Percentiles rank a stretch among this genome's conserved stretches.
Conservation (phyloP, 116 monocot genomes). For the Dioscorea cayenensis region DNA sequence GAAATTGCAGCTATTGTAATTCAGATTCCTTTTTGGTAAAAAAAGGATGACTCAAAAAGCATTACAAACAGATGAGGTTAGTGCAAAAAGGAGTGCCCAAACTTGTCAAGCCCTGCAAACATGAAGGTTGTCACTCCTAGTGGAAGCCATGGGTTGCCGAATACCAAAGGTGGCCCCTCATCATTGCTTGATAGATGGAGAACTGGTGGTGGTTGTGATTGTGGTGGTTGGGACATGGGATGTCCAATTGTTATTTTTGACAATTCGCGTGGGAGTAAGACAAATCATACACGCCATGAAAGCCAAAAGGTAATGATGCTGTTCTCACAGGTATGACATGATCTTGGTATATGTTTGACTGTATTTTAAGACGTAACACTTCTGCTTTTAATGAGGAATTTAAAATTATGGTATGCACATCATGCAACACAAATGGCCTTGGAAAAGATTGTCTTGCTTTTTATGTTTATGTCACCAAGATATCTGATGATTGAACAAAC, state of each 20-base stretch:
- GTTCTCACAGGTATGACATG: constrained; percentile 54
- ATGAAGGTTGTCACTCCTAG: constrained; percentile 64
- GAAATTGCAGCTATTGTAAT: constrained; percentile 71
- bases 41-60: constrained; percentile 31
- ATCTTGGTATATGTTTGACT: too few species aligned
- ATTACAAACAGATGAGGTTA: constrained; percentile 9
- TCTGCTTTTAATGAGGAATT: too few species aligned
- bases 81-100: constrained; percentile 4
- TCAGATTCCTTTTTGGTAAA: constrained; percentile 52
- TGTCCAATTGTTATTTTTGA: constrained; percentile 72
- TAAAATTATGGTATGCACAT: too few species aligned
- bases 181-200: constrained; percentile 83
- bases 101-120: constrained; percentile 7
- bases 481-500: too few species aligned
- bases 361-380: too few species aligned
- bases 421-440: too few species aligned
- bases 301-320: constrained; percentile 38
- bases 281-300: constrained; percentile 13
- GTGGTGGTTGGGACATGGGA: constrained; percentile 96
- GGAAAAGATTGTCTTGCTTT: too few species aligned
- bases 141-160: constrained; percentile 55
- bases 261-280: constrained; percentile 19
- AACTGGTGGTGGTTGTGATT: constrained; percentile 79
- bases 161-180: constrained; percentile 43
- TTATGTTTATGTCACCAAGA: too few species aligned